phyloP scores from a whole-genome alignment of 176 grass and related monocot genomes.

The Zea luxurians region DNA sequence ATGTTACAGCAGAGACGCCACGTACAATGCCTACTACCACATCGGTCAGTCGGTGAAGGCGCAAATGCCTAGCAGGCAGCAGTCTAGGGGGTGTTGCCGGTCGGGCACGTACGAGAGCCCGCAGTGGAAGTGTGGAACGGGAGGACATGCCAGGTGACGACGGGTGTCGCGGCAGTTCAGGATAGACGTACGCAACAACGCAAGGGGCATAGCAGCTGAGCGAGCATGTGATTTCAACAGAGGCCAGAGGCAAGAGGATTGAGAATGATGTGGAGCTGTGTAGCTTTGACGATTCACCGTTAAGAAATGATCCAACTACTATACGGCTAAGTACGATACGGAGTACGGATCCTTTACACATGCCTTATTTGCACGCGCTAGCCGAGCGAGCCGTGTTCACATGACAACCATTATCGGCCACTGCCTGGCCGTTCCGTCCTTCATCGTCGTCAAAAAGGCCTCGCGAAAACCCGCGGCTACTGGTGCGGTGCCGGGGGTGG shows the following conservation, averaged over 20 bases:
- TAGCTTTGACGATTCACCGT: too few species aligned
- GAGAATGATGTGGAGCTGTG: background rate
- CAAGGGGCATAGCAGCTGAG: too few species aligned
- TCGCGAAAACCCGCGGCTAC: background rate
- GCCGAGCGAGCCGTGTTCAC: background rate
- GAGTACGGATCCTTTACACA: conserved; percentile 11
- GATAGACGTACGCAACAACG: too few species aligned
- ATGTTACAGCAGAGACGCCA: conserved; percentile 2
- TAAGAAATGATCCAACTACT: background rate
- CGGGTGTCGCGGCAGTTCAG: background rate
- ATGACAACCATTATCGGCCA: background rate
- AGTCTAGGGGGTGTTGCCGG: background rate
- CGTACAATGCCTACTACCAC: background rate
- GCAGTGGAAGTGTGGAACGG: background rate
- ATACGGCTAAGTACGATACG: background rate
- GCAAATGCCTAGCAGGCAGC: background rate
- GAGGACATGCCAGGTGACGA: background rate
- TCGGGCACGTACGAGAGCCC: too few species aligned
- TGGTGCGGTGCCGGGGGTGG: background rate
- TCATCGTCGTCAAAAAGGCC: background rate
- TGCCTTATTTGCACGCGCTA: background rate
- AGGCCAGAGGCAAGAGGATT: background rate
- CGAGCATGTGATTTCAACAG: background rate
- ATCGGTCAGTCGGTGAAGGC: background rate
- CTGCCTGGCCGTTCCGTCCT: background rate